phyloP scores from a whole-genome alignment of 805 yeast species.

The Wickerhamomyces canadensis region DNA sequence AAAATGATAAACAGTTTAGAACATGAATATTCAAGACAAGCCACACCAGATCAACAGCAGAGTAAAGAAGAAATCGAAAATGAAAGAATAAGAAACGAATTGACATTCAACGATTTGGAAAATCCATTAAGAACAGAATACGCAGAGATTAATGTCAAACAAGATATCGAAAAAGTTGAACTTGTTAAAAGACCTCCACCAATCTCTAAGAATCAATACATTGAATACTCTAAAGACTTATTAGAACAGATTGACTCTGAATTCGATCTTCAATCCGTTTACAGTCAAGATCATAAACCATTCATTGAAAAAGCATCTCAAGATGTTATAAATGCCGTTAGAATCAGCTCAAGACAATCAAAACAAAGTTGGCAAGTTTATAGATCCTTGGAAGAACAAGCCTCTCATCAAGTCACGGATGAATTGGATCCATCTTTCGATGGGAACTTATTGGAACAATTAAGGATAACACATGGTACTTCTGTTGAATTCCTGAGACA shows the following conservation, averaged over 20 bases:
- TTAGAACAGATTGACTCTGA: constrained; percentile 13
- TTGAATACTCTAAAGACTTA: constrained; percentile 15
- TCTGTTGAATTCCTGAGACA: constrained; percentile 72
- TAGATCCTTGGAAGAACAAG: constrained; percentile 20
- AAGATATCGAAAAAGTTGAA: constrained; percentile 13
- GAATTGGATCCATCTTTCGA: constrained; percentile 31
- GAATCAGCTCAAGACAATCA: constrained; percentile 49
- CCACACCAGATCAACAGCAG: constrained; percentile 28
- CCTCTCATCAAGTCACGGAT: constrained; percentile 20
- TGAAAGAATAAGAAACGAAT: constrained; percentile 36
- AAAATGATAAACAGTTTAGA: constrained; percentile 63
- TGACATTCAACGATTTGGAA: constrained; percentile 47
- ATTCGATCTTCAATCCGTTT: constrained; percentile 26
- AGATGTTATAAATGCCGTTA: constrained; percentile 43
- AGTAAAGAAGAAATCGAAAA: constrained; percentile 33
- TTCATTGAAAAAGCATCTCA: constrained; percentile 36
- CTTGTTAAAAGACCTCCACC: constrained; percentile 8
- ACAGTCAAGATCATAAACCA: constrained; percentile 21
- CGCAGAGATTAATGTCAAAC: constrained; percentile 35
- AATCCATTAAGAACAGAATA: constrained; percentile 43
- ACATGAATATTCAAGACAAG: constrained; percentile 34
- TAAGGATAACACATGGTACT: constrained; percentile 62
- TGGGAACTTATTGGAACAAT: constrained; percentile 37
- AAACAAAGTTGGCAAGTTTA: constrained; percentile 37
- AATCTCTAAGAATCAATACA: constrained; percentile 20